Conservation (phyloP, 2,329 filamentous ascomycete genomes). For the Aspergillus luchuensis region DNA sequence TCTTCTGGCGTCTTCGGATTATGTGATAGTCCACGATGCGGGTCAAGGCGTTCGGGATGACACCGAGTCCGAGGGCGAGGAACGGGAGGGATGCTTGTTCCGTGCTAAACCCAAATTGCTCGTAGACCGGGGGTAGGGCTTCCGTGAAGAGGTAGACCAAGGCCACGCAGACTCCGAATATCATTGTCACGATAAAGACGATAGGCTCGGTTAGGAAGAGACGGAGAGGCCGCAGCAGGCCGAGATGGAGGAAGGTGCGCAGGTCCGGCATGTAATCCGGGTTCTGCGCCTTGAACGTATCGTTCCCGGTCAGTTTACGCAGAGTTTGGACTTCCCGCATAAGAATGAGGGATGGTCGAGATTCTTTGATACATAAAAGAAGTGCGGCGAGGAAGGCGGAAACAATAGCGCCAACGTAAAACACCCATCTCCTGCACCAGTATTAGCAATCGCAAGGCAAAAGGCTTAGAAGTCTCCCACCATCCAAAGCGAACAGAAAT, state of each 20-base stretch:
- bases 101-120: neutral
- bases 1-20: conserved; percentile 26
- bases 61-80: conserved; percentile 42
- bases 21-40: conserved; percentile 44
- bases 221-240: neutral
- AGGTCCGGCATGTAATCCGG: conserved; percentile 10
- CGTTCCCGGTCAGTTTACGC: conserved; percentile 1
- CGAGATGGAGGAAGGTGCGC: conserved; percentile 6
- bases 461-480: neutral
- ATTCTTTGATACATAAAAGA: conserved; percentile 9
- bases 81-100: neutral
- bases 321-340: conserved; percentile 7
- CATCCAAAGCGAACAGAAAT: conserved; percentile 8
- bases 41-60: conserved; percentile 43
- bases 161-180: conserved; percentile 4
- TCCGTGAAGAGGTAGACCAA: conserved; percentile 13
- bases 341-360: conserved; percentile 12
- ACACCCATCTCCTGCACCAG: conserved; percentile 9
- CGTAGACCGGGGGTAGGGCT: neutral
- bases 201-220: conserved; percentile 10
- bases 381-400: neutral
- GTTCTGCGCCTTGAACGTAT: conserved; percentile 9
- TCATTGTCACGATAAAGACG: conserved; percentile 10
- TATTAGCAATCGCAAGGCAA: neutral
- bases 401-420: conserved; percentile 12